Conservation (phyloP, 2,329 filamentous ascomycete genomes). For the Pyricularia pennisetigena region DNA sequence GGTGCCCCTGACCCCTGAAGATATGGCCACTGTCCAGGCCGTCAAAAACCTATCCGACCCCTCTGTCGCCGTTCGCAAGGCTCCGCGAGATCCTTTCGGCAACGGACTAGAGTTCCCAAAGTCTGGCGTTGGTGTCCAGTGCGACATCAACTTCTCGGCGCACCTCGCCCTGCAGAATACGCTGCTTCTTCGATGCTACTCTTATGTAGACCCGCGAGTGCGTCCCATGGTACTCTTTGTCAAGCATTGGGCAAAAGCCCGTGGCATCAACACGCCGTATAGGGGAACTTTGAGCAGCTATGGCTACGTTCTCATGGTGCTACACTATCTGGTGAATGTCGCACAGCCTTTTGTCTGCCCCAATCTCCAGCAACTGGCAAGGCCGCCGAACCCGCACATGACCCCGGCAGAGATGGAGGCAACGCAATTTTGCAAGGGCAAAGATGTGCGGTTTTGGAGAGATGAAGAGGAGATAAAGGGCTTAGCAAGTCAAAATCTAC, state of each 20-base stretch:
- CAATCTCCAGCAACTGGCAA: conserved; percentile 60
- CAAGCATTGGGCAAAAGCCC: conserved; percentile 81
- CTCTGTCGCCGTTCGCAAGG: conserved; percentile 36
- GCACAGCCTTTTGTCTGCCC: conserved; percentile 72
- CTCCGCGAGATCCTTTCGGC: conserved; percentile 41
- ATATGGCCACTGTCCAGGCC: conserved; percentile 24
- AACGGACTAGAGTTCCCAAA: conserved; percentile 70
- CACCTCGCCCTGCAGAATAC: conserved; percentile 80
- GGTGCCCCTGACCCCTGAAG: conserved; percentile 26
- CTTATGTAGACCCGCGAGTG: conserved; percentile 67
- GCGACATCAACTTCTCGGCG: conserved; percentile 87
- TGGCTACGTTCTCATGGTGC: conserved; percentile 83
- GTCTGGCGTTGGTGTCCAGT: conserved; percentile 68
- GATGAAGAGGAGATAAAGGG: conserved; percentile 59
- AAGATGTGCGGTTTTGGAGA: conserved; percentile 68
- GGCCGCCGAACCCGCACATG: conserved; percentile 26
- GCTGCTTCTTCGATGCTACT: conserved; percentile 72
- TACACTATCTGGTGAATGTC: conserved; percentile 83
- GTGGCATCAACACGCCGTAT: conserved; percentile 80
- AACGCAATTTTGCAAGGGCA: conserved; percentile 46
- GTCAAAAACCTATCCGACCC: conserved; percentile 39
- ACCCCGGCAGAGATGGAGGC: conserved; percentile 27
- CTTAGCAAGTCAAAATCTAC: conserved; percentile 44
- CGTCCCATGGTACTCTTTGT: conserved; percentile 73
- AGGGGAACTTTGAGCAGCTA: conserved; percentile 82